Base-by-base conservation (phyloP, 176 grass and related monocot species). In the Phoenix roebelenii region DNA sequence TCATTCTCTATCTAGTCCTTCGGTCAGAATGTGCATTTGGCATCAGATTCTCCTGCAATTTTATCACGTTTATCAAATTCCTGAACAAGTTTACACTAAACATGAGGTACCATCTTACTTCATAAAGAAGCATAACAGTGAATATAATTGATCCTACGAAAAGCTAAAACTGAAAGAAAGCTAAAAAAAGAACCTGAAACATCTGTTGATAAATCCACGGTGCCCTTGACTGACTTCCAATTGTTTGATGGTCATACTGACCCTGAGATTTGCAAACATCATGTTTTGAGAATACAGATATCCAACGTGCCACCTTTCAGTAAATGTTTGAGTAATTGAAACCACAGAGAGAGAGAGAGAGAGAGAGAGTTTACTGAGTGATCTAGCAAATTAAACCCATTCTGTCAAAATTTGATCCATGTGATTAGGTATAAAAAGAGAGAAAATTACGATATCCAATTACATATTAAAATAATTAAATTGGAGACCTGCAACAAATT, bases 131-230 rank as follows among this genome's bases (percentile, higher is more conserved):
- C n/a, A 18, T 60, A 5, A 44, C 54, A 61, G 19, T 30, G 15
- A 18, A 25, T 12, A 70, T 73, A 58, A 58, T 48, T 52, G 12
- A 32, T 51, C 58, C 19, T 28, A 59, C 26, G 49, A 29, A 22
- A 51, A n/a, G 23, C 20, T 39, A 55, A 20, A 61, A 48, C n/a
- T 20, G 23, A 66, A 80, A 63, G 49, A 65, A 16, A 26, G 28
- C 28, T 15, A 39, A 68, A 16, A 65, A 32, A 66, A 30, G 48
- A 22, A 91, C 92, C 87, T 91, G 93, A 62, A 85, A 54, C 57
- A 87, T 85, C 76, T 80, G 76, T 68, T 90, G 87, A 73, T 91
- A 97, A 77, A 80, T 80, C 93, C 87, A 91, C 67, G 91, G 93
- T 64, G 63, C 65, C 50, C 73, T 72, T 60, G 61, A 73, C 60